Evolutionary conservation across 192 early-diverging fungal genomes (phyloP).

Genomic region (Bifiguratus adelaidae): DNA sequence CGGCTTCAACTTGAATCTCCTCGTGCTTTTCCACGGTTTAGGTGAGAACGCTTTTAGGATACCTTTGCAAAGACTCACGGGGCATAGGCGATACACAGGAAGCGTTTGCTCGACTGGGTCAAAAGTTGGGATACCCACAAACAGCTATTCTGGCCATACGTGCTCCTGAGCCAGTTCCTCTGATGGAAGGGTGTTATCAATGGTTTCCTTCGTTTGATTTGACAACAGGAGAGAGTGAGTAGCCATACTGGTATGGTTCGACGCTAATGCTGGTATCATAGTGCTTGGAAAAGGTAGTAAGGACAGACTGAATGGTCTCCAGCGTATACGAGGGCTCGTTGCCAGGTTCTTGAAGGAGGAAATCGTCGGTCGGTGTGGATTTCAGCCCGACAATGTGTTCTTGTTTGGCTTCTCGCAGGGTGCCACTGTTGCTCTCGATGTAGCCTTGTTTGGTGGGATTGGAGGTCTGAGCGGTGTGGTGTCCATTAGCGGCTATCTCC

Average conservation of each 20-base stretch:
- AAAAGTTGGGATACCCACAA: slow-evolving; percentile 52
- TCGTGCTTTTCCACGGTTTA: slow-evolving; percentile 66
- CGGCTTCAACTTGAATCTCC: slow-evolving; percentile 47
- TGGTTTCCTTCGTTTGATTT: slow-evolving; percentile 59
- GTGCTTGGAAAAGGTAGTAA: no score
- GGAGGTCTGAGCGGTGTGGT: slow-evolving; percentile 42
- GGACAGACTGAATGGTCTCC: no score
- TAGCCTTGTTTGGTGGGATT: slow-evolving; percentile 37
- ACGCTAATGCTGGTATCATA: no score
- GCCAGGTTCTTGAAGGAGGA: slow-evolving; percentile 27
- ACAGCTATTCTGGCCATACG: slow-evolving; percentile 49
- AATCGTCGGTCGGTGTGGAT: slow-evolving; percentile 28
- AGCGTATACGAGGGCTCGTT: slow-evolving; percentile 28
- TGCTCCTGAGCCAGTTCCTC: slow-evolving; percentile 50
- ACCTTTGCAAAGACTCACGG: not conserved
- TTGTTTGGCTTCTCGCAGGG: slow-evolving; percentile 74
- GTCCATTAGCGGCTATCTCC: slow-evolving; percentile 45
- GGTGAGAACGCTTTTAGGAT: slow-evolving; percentile 17
- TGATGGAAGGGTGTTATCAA: slow-evolving; percentile 42
- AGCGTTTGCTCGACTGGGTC: slow-evolving; percentile 52
- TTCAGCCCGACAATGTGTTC: slow-evolving; percentile 29
- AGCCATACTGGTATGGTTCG: no score
- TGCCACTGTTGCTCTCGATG: slow-evolving; percentile 51
- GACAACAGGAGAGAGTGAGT: slow-evolving; percentile 35
- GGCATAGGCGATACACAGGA: slow-evolving; percentile 32